Evolutionary conservation across 768 basidiomycete genomes (phyloP), one percentile per base, ranked within the genome.

Genomic region (Lyophyllum decastes): DNA sequence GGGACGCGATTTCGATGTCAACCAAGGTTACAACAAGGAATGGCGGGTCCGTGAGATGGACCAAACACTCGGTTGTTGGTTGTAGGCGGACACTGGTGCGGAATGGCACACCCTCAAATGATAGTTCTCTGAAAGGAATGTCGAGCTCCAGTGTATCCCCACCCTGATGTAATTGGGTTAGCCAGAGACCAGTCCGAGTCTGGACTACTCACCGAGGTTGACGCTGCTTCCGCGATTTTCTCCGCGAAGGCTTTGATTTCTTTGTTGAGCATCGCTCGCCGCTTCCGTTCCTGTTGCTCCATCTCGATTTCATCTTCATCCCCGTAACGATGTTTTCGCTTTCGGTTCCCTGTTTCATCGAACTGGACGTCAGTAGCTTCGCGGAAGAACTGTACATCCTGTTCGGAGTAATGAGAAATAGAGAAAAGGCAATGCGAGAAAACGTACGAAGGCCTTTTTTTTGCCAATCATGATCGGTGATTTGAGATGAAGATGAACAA

Each of bases 221-320:
- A 85, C 10, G 85, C 84, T 16, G 94, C 91, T 64, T 96, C 92
- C 1, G 93, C 88, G 49, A 98, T 82, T 72, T 92, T 94, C 68
- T 96, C 92, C 0, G 95, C 90, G 71, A 98, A 99, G 22, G 85
- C 78, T 68, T 92, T 94, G 73, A 98, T 95, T 68, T 97, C 94
- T 68, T 89, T 94, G 78, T 99, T 98, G 35, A 97, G 78, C 72
- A 89, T 79, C 52, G 90, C 90, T 51, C 95, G 79, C 27, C 94
- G 87, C 73, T 90, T 94, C 49, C 95, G 81, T 72, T 99, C 97
- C 70, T 95, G 93, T 69, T 98, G 96, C 69, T 98, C 97, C 77
- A 96, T 91, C 77, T 98, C 95, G 59, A 98, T 95, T 74, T 98
- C 97, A 69, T 99, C 97, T 71, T 99, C 97, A 67, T 98, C 97